Evolutionary conservation across 2,329 filamentous ascomycete genomes (phyloP).

Genomic region (Trichoderma guizhouense): DNA sequence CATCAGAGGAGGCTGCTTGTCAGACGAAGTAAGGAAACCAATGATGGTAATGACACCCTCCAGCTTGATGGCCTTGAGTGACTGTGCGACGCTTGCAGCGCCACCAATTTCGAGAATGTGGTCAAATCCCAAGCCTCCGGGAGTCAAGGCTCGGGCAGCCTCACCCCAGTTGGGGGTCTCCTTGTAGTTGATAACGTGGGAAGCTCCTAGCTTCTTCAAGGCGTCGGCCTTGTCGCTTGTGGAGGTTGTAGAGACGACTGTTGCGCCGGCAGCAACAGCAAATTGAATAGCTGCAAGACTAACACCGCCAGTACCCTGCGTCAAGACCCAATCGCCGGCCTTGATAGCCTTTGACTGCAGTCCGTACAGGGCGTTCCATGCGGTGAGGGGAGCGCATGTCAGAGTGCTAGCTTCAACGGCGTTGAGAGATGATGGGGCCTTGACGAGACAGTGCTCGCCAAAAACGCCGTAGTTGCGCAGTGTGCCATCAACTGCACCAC

Average conservation of each 20-base stretch:
- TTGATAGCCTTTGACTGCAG: constrained; percentile 29
- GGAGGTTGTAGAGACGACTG: constrained; percentile 41
- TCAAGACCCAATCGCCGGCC: constrained; percentile 38
- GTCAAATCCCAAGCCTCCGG: constrained; percentile 37
- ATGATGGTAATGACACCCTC: constrained; percentile 41
- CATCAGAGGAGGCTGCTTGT: not conserved
- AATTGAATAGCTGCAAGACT: constrained; percentile 41
- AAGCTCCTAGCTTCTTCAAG: constrained; percentile 39
- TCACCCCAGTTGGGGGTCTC: constrained; percentile 39
- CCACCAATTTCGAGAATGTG: constrained; percentile 45
- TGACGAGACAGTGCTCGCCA: constrained; percentile 55
- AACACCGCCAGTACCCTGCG: constrained; percentile 43
- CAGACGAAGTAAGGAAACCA: constrained; percentile 22
- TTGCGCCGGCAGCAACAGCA: constrained; percentile 39
- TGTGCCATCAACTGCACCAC: constrained; percentile 30
- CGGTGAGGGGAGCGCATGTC: constrained; percentile 51
- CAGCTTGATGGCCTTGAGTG: constrained; percentile 36
- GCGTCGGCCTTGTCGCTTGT: constrained; percentile 35
- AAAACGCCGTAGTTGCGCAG: constrained; percentile 31
- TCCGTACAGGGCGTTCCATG: constrained; percentile 57
- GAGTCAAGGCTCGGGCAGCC: constrained; percentile 34
- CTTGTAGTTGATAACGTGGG: constrained; percentile 44
- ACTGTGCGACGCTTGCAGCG: constrained; percentile 38
- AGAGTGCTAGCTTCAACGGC: constrained; percentile 48
- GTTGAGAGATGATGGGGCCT: constrained; percentile 49